Percentiles rank a stretch among this genome's conserved stretches.
Conservation (phyloP, 2,329 filamentous ascomycete genomes). For the Cytospora leucostoma region DNA sequence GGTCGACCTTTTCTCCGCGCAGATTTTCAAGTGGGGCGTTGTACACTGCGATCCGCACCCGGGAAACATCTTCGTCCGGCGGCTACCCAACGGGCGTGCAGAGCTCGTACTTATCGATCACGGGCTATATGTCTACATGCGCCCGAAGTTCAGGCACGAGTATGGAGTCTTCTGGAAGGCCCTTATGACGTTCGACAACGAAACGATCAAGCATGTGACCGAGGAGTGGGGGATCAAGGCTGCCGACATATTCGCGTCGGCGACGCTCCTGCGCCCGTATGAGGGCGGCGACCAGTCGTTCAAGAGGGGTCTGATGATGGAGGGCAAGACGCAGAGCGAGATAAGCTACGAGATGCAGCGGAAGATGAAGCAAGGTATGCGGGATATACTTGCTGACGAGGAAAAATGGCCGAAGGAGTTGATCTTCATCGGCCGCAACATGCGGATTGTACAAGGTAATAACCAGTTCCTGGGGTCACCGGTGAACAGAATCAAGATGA, state of each 20-base stretch:
- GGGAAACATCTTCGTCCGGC: constrained; percentile 93
- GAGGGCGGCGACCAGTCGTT: constrained; percentile 76
- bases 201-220: constrained; percentile 72
- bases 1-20: constrained; percentile 93
- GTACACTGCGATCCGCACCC: constrained; percentile 98
- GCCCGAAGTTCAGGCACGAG: constrained; percentile 77
- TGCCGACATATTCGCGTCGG: constrained; percentile 86
- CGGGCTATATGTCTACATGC: constrained; percentile 92
- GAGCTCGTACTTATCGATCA: constrained; percentile 97
- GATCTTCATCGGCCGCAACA: constrained; percentile 87
- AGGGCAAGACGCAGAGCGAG: constrained; percentile 61
- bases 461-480: constrained; percentile 89
- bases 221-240: constrained; percentile 84
- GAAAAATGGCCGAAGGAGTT: constrained; percentile 88
- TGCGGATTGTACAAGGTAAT: constrained; percentile 91
- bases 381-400: constrained; percentile 77
- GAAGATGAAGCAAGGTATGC: constrained; percentile 69
- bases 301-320: constrained; percentile 64
- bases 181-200: constrained; percentile 90
- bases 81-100: constrained; percentile 75
- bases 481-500: constrained; percentile 92
- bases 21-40: constrained; percentile 96
- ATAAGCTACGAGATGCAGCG: constrained; percentile 89
- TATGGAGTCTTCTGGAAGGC: constrained; percentile 93
- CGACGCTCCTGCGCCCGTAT: constrained; percentile 88